phyloP scores from a whole-genome alignment of 1,284 basidiomycete species.

The Vanrija humicola region DNA sequence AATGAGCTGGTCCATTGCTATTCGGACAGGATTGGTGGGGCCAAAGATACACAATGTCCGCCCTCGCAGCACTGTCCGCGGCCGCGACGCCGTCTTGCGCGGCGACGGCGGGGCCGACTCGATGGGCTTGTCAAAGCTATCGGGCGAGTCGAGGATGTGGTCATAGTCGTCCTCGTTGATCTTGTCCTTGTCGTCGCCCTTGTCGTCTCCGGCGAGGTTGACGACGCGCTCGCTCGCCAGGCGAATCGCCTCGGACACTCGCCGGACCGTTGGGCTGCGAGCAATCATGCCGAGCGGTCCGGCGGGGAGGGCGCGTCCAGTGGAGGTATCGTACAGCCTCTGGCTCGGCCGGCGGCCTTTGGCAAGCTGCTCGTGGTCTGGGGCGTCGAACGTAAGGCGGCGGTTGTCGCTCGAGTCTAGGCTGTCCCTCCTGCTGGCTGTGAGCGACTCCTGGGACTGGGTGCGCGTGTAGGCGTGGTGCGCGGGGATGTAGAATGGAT shows the following conservation, averaged over 20 bases:
- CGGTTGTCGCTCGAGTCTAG: conserved; percentile 2
- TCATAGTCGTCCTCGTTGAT: conserved; percentile 55
- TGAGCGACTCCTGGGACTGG: no score
- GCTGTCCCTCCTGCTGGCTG: no score
- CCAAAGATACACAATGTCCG: conserved; percentile 74
- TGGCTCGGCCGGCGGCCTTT: conserved; percentile 2
- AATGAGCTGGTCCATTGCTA: conserved; percentile 63
- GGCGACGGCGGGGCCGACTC: neutral
- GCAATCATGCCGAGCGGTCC: conserved; percentile 13
- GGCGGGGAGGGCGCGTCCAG: neutral
- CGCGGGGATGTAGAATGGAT: no score
- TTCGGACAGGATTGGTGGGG: conserved; percentile 61
- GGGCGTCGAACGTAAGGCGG: conserved; percentile 2
- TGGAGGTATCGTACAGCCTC: no score
- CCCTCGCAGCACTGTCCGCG: conserved; percentile 60
- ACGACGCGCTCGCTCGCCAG: conserved; percentile 69
- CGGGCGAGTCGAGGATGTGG: neutral
- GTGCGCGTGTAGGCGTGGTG: no score
- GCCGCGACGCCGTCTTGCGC: neutral
- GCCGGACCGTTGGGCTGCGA: conserved; percentile 34
- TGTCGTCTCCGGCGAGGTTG: conserved; percentile 64
- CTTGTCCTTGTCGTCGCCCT: conserved; percentile 50
- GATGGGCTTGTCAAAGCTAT: no score
- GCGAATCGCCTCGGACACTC: conserved; percentile 32
- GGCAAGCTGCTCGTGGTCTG: conserved; percentile 1